Conservation (phyloP, 192 early-diverging fungal species). For the Podila epicladia region DNA sequence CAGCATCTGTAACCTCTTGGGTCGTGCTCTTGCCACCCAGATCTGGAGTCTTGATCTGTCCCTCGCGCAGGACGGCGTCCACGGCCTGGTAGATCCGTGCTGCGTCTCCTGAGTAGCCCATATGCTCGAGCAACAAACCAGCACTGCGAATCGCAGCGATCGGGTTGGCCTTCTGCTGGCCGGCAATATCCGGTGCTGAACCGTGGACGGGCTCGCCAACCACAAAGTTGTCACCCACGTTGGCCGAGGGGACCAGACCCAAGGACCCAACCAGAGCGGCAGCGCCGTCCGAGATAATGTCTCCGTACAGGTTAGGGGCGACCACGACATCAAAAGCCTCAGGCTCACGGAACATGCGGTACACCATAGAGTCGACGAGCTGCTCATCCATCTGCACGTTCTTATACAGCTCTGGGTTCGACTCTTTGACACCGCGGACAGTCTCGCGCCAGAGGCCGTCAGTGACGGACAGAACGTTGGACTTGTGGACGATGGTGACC, state of each 20-base stretch:
- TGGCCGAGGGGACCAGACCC: slow-evolving; percentile 95
- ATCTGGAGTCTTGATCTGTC: slow-evolving; percentile 80
- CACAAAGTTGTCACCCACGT: slow-evolving; percentile 96
- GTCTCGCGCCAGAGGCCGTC: slow-evolving; percentile 98
- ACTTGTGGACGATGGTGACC: slow-evolving; percentile 98
- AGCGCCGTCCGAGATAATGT: slow-evolving; percentile 97
- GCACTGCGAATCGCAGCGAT: slow-evolving; percentile 95
- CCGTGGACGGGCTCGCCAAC: slow-evolving; percentile 97
- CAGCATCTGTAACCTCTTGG: slow-evolving; percentile 81
- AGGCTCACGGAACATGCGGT: slow-evolving; percentile 98
- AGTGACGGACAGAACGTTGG: slow-evolving; percentile 92
- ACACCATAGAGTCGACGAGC: slow-evolving; percentile 99
- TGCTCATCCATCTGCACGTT: slow-evolving; percentile 92
- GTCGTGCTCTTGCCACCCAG: slow-evolving; percentile 90
- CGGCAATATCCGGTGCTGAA: slow-evolving; percentile 98
- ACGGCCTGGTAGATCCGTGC: slow-evolving; percentile 85
- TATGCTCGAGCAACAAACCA: slow-evolving; percentile 89
- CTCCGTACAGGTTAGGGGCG: slow-evolving; percentile 97
- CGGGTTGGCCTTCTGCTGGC: slow-evolving; percentile 96
- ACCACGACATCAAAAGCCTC: slow-evolving; percentile 96
- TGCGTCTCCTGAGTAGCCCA: slow-evolving; percentile 80
- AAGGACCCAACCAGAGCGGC: slow-evolving; percentile 96
- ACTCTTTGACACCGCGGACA: slow-evolving; percentile 76
- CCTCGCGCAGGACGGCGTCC: slow-evolving; percentile 77
- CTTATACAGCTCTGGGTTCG: slow-evolving; percentile 64